Base-by-base conservation (phyloP, 768 basidiomycete species). In the Pisolithus marmoratus region DNA sequence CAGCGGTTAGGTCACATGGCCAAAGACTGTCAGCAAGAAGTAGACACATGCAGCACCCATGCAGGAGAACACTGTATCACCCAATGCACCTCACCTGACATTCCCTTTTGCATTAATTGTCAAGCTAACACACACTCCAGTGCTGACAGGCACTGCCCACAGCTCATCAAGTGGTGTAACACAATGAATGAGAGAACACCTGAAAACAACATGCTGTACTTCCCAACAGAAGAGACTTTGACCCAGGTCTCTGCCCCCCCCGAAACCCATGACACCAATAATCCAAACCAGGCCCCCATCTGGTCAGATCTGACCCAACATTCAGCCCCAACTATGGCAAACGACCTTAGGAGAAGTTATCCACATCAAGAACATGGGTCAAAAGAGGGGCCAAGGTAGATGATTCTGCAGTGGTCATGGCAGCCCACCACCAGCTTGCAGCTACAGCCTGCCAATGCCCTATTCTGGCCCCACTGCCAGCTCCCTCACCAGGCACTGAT, bases 171-270 rank as follows among this genome's bases (percentile, higher is more conserved):
- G n/a, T n/a, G n/a, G n/a, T n/a, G n/a, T n/a, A n/a, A n/a, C n/a
- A n/a, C n/a, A n/a, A n/a, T n/a, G n/a, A n/a, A n/a, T n/a, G n/a
- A n/a, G n/a, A n/a, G n/a, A n/a, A n/a, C n/a, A n/a, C n/a, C n/a
- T n/a, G n/a, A n/a, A n/a, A n/a, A n/a, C n/a, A n/a, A n/a, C n/a
- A n/a, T n/a, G n/a, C n/a, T n/a, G n/a, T n/a, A n/a, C n/a, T n/a
- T n/a, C n/a, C n/a, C 58, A 0, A 58, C 52, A 0, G 50, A 48
- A 0, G 48, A 59, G 3, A 37, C 37, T 4, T 58, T 55, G 60
- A 61, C 53, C 0, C 51, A 50, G 5, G 55, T 38, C n/a, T 12
- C 14, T 2, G 20, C n/a, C 20, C 8, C 54, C 50, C 1, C 50
- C 54, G 7, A 55, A 48, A 29, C 5, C 37, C 0, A 48, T n/a